Evolutionary conservation across 139 green algal genomes (phyloP), one percentile per base, ranked within the genome.

Genomic region (Nannochloris sp.): DNA sequence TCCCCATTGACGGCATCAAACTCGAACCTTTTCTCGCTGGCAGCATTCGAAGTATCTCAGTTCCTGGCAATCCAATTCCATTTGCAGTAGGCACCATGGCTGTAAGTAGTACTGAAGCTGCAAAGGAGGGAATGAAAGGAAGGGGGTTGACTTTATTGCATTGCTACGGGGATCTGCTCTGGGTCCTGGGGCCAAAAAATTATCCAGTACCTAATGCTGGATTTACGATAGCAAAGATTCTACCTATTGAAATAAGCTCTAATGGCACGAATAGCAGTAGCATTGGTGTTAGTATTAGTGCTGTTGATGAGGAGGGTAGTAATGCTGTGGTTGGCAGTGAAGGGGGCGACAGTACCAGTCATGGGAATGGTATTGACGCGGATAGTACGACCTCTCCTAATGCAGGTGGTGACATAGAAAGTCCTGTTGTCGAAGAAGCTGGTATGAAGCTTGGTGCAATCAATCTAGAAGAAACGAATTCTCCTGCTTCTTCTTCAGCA

Each of bases 41-140:
- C 36, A 58, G 34, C 23, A 33, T 60, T 10, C 46, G 51, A 34
- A 60, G n/a, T 29, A 29, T 78, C 24, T 31, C 36, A 10, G 57
- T 78, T 6, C 64, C 65, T 1, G 64, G 57, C 6, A 73, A 78
- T 46, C 71, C 71, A 19, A n/a, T 61, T 4, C 71, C 71, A 10
- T 70, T 78, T 61, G 64, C 58, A 5, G 60, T 78, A 6, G 71
- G 71, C 29, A 59, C 27, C 6, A 78, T 78, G 71, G 65, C 59
- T 5, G 57, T 74, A 8, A 71, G 59, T 59, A 65, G 34, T 32
- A 37, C 48, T 5, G 54, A 70, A 53, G 65, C 71, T 4, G 7
- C 33, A n/a, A 32, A 58, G 7, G 57, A 66, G 34, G 58, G 60
- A 4, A 71, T 74, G 65, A 69, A 70, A 36, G 71, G 65, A 9